These are phyloP conservation scores for Schizosaccharomyces versatilis DNA, from an alignment of 1,139 yeast species.

Conservation along the genomic window DNA sequence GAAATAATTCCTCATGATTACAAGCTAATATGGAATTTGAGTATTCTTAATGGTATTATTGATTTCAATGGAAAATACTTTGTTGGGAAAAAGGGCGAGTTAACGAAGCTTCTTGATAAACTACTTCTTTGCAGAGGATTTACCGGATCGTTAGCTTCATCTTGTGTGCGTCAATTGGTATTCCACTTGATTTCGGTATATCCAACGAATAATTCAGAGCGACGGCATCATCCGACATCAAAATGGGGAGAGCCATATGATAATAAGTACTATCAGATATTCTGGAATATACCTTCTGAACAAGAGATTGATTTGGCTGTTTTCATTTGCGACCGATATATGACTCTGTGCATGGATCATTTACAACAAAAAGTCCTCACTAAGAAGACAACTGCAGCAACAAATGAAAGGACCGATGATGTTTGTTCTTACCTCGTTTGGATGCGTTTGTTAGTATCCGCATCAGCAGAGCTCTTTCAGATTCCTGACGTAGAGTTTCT, in stretches of 20 bases:
- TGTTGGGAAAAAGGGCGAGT: constrained; percentile 45
- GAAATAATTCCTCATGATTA: neutral
- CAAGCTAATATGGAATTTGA: constrained; percentile 20
- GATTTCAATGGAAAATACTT: constrained; percentile 21
- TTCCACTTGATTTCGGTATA: neutral
- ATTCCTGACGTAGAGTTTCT: too few relatives aligned
- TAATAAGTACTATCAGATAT: constrained; percentile 27
- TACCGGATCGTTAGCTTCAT: constrained; percentile 13
- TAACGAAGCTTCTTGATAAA: constrained; percentile 24
- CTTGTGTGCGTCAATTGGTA: neutral
- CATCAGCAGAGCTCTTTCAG: too few relatives aligned
- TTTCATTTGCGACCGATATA: constrained; percentile 24
- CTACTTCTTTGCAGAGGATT: constrained; percentile 18
- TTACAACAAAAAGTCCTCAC: too few relatives aligned
- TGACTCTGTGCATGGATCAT: too few relatives aligned
- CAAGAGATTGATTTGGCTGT: constrained; percentile 42
- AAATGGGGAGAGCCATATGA: constrained; percentile 20
- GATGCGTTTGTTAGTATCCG: too few relatives aligned
- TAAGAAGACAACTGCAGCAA: too few relatives aligned
- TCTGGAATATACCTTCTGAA: constrained; percentile 54
- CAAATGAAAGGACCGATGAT: too few relatives aligned
- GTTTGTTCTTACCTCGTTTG: too few relatives aligned
- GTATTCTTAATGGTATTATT: constrained; percentile 11
- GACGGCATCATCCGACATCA: neutral
- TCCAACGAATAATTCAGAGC: neutral